Conservation (phyloP, 2,329 filamentous ascomycete species). For the Verticillium dahliae region DNA sequence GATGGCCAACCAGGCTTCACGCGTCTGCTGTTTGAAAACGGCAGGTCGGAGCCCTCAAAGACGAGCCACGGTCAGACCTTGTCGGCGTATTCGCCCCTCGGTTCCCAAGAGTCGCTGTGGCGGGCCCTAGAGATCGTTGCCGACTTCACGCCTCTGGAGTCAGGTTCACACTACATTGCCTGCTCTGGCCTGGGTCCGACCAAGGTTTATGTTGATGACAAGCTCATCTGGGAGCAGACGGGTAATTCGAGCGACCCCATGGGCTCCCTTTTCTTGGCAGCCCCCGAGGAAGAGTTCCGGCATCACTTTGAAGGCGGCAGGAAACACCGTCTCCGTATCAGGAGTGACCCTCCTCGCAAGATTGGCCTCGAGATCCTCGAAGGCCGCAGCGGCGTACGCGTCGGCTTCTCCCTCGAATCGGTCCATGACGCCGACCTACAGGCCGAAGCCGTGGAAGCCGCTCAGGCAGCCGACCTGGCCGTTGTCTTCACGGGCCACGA, state of each 20-base stretch:
- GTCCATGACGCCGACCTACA: conserved; percentile 28
- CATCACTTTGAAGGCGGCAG: conserved; percentile 18
- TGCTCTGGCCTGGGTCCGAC: conserved; percentile 22
- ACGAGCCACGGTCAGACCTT: conserved; percentile 16
- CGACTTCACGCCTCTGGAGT: conserved; percentile 21
- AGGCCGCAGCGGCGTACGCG: conserved; percentile 21
- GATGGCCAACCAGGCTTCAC: conserved; percentile 26
- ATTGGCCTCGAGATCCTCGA: conserved; percentile 23
- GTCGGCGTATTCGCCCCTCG: conserved; percentile 17
- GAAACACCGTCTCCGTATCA: conserved; percentile 22
- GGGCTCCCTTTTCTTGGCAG: conserved; percentile 24
- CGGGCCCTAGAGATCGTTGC: conserved; percentile 22
- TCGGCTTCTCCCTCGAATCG: conserved; percentile 22
- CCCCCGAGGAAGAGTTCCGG: conserved; percentile 21
- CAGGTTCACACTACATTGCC: conserved; percentile 23
- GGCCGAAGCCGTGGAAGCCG: conserved; percentile 48
- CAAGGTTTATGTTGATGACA: conserved; percentile 21
- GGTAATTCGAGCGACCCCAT: conserved; percentile 22
- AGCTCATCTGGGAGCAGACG: conserved; percentile 22
- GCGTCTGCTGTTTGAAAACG: conserved; percentile 19
- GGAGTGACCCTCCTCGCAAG: conserved; percentile 20
- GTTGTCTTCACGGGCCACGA: conserved; percentile 56
- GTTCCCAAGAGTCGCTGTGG: conserved; percentile 10
- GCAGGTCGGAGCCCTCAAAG: conserved; percentile 16
- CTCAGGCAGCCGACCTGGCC: conserved; percentile 55